Conservation (phyloP, 2,329 filamentous ascomycete genomes). For the Cercospora sesami region DNA sequence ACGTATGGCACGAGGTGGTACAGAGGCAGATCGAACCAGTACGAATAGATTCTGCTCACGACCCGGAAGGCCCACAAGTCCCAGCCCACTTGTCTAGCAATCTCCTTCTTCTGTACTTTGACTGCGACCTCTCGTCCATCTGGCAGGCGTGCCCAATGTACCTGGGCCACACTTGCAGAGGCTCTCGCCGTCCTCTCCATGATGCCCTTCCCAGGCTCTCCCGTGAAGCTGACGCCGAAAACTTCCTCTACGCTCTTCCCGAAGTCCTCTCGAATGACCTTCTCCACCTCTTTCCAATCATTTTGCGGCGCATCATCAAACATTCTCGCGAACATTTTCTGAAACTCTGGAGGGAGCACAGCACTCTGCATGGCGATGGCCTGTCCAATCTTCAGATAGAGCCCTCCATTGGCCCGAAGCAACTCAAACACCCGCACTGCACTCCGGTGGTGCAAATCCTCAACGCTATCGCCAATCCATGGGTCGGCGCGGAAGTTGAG, state of each 20-base stretch:
- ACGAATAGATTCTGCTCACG: slow-evolving; percentile 78
- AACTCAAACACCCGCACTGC: slow-evolving; percentile 81
- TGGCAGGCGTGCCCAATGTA: slow-evolving; percentile 84
- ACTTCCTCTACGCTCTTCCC: slow-evolving; percentile 83
- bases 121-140: slow-evolving; percentile 92
- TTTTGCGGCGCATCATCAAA: slow-evolving; percentile 98
- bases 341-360: slow-evolving; percentile 88
- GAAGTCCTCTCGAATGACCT: slow-evolving; percentile 85
- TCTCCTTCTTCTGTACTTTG: slow-evolving; percentile 96
- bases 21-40: slow-evolving; percentile 88
- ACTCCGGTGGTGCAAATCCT: slow-evolving; percentile 77
- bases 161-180: slow-evolving; percentile 91
- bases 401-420: slow-evolving; percentile 79
- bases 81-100: slow-evolving; percentile 85
- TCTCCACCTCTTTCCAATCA: slow-evolving; percentile 79
- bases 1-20: slow-evolving; percentile 91
- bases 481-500: slow-evolving; percentile 87
- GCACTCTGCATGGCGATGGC: slow-evolving; percentile 98
- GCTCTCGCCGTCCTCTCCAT: slow-evolving; percentile 73
- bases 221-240: slow-evolving; percentile 78
- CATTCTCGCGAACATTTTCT: slow-evolving; percentile 94
- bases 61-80: slow-evolving; percentile 96
- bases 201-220: slow-evolving; percentile 56
- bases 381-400: slow-evolving; percentile 97
- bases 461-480: slow-evolving; percentile 68